Conservation (phyloP, 1,284 basidiomycete genomes). For the Puccinia polysora region DNA sequence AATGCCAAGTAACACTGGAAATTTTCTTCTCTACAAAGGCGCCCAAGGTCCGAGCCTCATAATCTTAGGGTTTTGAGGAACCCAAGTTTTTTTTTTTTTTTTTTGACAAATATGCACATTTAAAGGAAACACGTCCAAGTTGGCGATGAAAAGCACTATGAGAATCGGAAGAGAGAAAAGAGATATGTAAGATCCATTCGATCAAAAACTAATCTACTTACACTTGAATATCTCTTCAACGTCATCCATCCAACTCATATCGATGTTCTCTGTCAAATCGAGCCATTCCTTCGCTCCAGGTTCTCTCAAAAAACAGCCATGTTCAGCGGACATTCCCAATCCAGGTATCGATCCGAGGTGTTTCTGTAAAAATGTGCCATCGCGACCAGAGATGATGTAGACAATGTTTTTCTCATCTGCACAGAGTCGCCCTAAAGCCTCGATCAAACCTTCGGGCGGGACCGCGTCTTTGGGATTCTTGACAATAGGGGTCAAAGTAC, state of each 20-base stretch:
- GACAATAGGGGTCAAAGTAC: slow-evolving; percentile 93
- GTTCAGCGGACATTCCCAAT: slow-evolving; percentile 91
- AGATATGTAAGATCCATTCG: no score
- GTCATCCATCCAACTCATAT: slow-evolving; percentile 97
- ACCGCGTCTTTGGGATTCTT: slow-evolving; percentile 83
- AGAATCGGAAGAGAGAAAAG: neutral
- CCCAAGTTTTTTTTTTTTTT: no score
- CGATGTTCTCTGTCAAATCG: slow-evolving; percentile 82
- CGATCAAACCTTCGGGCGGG: slow-evolving; percentile 70
- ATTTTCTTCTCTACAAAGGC: slow-evolving; percentile 94
- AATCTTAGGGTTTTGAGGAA: slow-evolving; percentile 47
- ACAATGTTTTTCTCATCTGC: slow-evolving; percentile 81
- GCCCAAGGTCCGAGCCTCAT: slow-evolving; percentile 69
- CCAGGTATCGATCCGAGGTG: slow-evolving; percentile 79
- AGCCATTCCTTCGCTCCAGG: slow-evolving; percentile 63
- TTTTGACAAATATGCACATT: neutral
- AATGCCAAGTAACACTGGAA: slow-evolving; percentile 97
- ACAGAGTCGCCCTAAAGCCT: slow-evolving; percentile 68
- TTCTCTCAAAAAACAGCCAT: slow-evolving; percentile 84
- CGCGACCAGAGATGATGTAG: slow-evolving; percentile 97
- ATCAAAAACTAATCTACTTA: slow-evolving; percentile 57
- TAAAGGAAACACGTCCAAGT: neutral
- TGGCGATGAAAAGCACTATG: neutral
- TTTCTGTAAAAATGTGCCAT: slow-evolving; percentile 81
- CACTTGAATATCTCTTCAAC: slow-evolving; percentile 93